Conservation (phyloP, 2,329 filamentous ascomycete genomes). For the Paecilomyces fulvus region DNA sequence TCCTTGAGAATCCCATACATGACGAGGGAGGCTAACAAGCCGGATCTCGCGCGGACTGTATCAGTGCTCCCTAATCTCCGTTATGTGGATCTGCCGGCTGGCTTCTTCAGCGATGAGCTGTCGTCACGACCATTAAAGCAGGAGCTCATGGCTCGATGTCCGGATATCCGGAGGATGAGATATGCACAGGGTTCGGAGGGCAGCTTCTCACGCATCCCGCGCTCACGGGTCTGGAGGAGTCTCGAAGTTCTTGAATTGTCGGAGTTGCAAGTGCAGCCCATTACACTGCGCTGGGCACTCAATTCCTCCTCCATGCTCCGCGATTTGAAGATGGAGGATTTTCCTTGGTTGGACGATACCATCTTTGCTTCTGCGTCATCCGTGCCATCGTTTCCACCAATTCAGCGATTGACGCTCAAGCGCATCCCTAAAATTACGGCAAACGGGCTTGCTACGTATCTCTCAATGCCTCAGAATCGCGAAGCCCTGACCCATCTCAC, state of each 20-base stretch:
- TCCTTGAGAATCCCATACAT: constrained; percentile 90
- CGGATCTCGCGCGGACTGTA: constrained; percentile 75
- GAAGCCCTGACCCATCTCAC: constrained; percentile 58
- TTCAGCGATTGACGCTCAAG: constrained; percentile 65
- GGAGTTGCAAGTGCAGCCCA: constrained; percentile 27
- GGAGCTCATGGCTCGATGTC: constrained; percentile 75
- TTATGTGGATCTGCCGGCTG: constrained; percentile 86
- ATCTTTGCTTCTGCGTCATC: constrained; percentile 60
- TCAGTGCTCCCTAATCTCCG: constrained; percentile 75
- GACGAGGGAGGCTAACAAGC: constrained; percentile 79
- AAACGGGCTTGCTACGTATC: constrained; percentile 60
- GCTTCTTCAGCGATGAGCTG: constrained; percentile 73
- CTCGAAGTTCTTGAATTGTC: constrained; percentile 35
- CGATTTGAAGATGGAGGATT: constrained; percentile 65
- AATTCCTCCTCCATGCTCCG: constrained; percentile 57
- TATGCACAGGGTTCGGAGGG: constrained; percentile 72
- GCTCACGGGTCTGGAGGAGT: constrained; percentile 41
- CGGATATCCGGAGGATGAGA: constrained; percentile 79
- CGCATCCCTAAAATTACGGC: constrained; percentile 64
- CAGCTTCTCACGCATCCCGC: constrained; percentile 60
- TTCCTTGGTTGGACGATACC: constrained; percentile 64
- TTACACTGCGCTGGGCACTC: constrained; percentile 58
- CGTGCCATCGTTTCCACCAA: constrained; percentile 63
- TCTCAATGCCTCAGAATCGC: constrained; percentile 53
- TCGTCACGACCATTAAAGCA: constrained; percentile 67